Evolutionary conservation across 1,284 basidiomycete genomes (phyloP), one percentile per base, ranked within the genome.

Genomic region (Agroathelia rolfsii): DNA sequence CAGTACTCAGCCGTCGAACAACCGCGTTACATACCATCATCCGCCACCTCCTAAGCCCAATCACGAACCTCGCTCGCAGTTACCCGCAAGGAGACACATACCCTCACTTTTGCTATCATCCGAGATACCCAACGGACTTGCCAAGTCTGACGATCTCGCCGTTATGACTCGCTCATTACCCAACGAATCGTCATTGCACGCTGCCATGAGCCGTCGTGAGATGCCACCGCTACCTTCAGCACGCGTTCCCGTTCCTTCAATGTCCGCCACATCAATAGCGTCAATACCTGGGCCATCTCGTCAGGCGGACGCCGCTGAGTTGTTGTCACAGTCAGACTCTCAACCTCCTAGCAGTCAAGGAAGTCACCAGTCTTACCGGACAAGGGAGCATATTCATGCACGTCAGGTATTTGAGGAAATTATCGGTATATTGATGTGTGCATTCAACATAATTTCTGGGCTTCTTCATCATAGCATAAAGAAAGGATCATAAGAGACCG

Each of bases 401-500:
- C 55, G 55, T 38, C 43, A 45, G 42, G 62, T 62, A 23, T 25
- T 52, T 49, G n/a, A n/a, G n/a, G n/a, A n/a, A n/a, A n/a, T n/a
- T n/a, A n/a, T n/a, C n/a, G n/a, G n/a, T 18, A 28, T 23, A 25
- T 16, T 13, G 24, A 10, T 21, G 19, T 23, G 23, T 33, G 24
- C 4, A 8, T 17, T 26, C 28, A 6, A 8, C n/a, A 8, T n/a
- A 24, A 18, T 5, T 13, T 19, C 28, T 6, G 28, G 6, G 27
- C 12, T 10, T 32, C 25, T 29, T 29, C 23, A 5, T 17, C 16
- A 34, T 32, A 76, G 72, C 72, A 78, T 46, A 73, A 69, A 50
- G 56, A 53, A 13, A 56, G 56, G 29, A 65, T 78, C 12, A 49
- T 51, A 32, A 63, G 62, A 24, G 53, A 61, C 30, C 54, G 52